Conservation (phyloP, 352 stramenopile genomes). For the Lagenidium sp. region DNA sequence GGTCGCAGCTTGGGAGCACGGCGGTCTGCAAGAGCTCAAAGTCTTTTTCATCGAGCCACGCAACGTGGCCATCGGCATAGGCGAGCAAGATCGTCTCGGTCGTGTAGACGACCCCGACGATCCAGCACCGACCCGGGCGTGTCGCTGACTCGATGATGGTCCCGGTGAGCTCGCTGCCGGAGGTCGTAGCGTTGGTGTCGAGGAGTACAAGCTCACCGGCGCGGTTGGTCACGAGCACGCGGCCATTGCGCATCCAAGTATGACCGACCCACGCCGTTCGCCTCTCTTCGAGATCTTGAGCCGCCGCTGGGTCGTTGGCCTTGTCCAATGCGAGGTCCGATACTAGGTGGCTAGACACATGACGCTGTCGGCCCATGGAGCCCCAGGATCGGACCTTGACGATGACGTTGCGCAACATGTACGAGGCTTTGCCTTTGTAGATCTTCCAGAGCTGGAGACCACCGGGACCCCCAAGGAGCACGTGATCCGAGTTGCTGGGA, state of each 20-base stretch:
- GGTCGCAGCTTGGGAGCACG: conserved; percentile 14
- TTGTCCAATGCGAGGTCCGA: not conserved
- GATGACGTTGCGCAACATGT: conserved; percentile 13
- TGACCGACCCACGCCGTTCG: conserved; percentile 40
- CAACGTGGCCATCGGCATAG: conserved; percentile 37
- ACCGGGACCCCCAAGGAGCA: conserved; percentile 51
- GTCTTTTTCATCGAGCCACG: conserved; percentile 33
- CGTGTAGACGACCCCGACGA: conserved; percentile 41
- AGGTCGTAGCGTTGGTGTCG: conserved; percentile 17
- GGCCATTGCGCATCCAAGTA: conserved; percentile 39
- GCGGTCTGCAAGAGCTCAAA: conserved; percentile 34
- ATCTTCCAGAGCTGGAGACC: conserved; percentile 67
- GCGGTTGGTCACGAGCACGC: conserved; percentile 37
- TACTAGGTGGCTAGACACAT: not conserved
- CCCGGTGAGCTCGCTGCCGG: conserved; percentile 17
- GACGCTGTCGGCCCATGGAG: not conserved
- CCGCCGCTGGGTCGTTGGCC: not conserved
- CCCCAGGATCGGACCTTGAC: conserved; percentile 15
- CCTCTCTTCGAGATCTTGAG: conserved; percentile 37
- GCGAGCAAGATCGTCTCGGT: conserved; percentile 33
- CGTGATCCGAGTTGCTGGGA: conserved; percentile 40
- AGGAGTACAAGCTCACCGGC: conserved; percentile 47
- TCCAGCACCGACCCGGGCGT: conserved; percentile 23
- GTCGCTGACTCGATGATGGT: conserved; percentile 18
- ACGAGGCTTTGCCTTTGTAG: conserved; percentile 22